Base-by-base conservation (phyloP, 73 alveolate species). In the Paramecium tetraurelia region DNA sequence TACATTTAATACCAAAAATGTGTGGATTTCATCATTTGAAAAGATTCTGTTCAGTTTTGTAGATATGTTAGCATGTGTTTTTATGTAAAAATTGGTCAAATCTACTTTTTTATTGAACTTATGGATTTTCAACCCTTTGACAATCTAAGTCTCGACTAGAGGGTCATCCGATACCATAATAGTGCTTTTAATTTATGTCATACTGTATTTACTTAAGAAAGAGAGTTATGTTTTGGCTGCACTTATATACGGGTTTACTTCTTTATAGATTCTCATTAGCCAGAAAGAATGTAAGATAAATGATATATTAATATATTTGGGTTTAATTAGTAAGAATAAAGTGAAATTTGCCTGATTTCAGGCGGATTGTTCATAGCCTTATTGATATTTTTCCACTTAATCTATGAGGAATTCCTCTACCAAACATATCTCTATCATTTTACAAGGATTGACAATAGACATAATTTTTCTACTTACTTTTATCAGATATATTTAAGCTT, bases 371-470 rank as follows among this genome's bases (percentile, higher is more conserved):
- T 97, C 94, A 80, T 96, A 16, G 53, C 86, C 7, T 92, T 97
- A 29, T 83, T 95, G 18, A 70, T 69, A 50, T 53, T 95, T 38
- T 97, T 97, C 96, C 96, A 97, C 63, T 27, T 84, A 20, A 58
- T 96, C 69, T 97, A 97, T 11, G 97, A 92, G 76, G 96, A 97
- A 85, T 98, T 98, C 93, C 93, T 97, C 35, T 97, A 94, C 86
- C 99, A 98, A 92, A 92, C 98, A 59, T 98, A 97, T 89, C 93
- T 98, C 58, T 98, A 97, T 93, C 99, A 98, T 90, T 86, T 98
- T 44, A 93, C 93, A 41, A 93, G 99, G 48, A 98, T 96, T 77
- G 99, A 98, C 80, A 96, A 97, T 96, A 80, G 99, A 40, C 99
- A 98, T 87, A 98, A 98, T 87, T 98, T 95, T 94, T 97, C 99